These are phyloP conservation scores for Pseudogymnoascus destructans DNA, from an alignment of 2,329 filamentous ascomycete genomes.

Conservation along the genomic window DNA sequence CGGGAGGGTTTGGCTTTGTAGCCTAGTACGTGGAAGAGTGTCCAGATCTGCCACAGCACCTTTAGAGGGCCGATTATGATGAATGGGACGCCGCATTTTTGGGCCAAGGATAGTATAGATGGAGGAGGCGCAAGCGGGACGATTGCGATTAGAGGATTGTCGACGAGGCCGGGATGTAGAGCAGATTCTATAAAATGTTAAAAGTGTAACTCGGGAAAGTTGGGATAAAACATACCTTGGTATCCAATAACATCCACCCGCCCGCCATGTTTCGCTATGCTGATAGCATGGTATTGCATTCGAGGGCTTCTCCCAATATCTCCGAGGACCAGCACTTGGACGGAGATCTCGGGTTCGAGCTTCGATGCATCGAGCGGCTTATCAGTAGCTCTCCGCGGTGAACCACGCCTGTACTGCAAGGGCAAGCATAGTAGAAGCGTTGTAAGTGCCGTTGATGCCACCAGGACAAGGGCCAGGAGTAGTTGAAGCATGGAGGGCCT, in stretches of 20 bases:
- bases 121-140: slow-evolving; percentile 59
- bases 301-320: slow-evolving; percentile 92
- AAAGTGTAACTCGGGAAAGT: background rate
- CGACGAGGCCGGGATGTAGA: slow-evolving; percentile 62
- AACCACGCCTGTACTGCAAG: slow-evolving; percentile 28
- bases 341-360: slow-evolving; percentile 32
- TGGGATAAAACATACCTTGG: slow-evolving; percentile 42
- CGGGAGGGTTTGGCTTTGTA: slow-evolving; percentile 61
- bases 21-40: slow-evolving; percentile 56
- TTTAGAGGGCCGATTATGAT: slow-evolving; percentile 69
- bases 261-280: slow-evolving; percentile 70
- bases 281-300: slow-evolving; percentile 97
- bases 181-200: slow-evolving; percentile 49
- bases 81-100: slow-evolving; percentile 59
- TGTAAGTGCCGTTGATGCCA: slow-evolving; percentile 25
- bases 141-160: slow-evolving; percentile 56
- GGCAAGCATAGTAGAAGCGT: slow-evolving; percentile 27
- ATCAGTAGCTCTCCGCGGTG: slow-evolving; percentile 21
- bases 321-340: slow-evolving; percentile 83
- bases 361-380: slow-evolving; percentile 17
- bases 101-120: slow-evolving; percentile 37
- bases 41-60: slow-evolving; percentile 67
- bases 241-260: slow-evolving; percentile 82
- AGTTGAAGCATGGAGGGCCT: slow-evolving; percentile 20
- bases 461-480: slow-evolving; percentile 21